Evolutionary conservation across 2,329 filamentous ascomycete genomes (phyloP).

Genomic region (Clonostachys chloroleuca): DNA sequence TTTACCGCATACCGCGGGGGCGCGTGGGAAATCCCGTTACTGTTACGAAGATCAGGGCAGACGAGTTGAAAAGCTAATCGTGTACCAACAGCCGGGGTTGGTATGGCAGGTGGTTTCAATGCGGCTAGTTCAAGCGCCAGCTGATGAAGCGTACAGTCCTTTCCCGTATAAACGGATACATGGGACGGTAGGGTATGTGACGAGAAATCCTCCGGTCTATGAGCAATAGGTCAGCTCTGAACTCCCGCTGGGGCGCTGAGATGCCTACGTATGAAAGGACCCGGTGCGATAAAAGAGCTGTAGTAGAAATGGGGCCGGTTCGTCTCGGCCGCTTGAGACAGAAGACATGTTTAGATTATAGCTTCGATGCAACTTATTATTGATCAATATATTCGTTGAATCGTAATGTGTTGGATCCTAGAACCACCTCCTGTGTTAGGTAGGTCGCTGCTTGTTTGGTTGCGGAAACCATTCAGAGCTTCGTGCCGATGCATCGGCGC

Average conservation of each 20-base stretch:
- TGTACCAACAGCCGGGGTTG: constrained; percentile 72
- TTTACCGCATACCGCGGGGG: constrained; percentile 65
- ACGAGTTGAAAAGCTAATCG: constrained; percentile 84
- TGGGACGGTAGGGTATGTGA: constrained; percentile 55
- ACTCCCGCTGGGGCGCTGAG: neutral
- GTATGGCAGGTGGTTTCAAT: constrained; percentile 62
- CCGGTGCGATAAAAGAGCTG: constrained; percentile 79
- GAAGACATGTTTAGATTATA: neutral
- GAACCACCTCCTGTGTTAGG: too few species aligned
- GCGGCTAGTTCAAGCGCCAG: constrained; percentile 72
- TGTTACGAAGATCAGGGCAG: constrained; percentile 64
- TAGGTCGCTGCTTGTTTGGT: too few species aligned
- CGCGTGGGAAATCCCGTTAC: constrained; percentile 14
- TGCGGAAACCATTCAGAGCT: too few species aligned
- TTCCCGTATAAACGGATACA: constrained; percentile 83
- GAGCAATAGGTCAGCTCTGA: neutral
- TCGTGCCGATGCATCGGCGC: neutral
- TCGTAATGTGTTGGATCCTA: too few species aligned
- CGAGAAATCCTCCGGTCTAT: constrained; percentile 69
- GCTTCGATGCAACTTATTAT: too few species aligned
- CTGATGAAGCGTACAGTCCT: constrained; percentile 74
- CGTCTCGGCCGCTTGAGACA: constrained; percentile 52
- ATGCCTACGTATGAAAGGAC: constrained; percentile 62
- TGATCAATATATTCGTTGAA: too few species aligned
- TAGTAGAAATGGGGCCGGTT: constrained; percentile 77